Conservation (phyloP, 2,329 filamentous ascomycete species). For the Hypoxylon sp. region DNA sequence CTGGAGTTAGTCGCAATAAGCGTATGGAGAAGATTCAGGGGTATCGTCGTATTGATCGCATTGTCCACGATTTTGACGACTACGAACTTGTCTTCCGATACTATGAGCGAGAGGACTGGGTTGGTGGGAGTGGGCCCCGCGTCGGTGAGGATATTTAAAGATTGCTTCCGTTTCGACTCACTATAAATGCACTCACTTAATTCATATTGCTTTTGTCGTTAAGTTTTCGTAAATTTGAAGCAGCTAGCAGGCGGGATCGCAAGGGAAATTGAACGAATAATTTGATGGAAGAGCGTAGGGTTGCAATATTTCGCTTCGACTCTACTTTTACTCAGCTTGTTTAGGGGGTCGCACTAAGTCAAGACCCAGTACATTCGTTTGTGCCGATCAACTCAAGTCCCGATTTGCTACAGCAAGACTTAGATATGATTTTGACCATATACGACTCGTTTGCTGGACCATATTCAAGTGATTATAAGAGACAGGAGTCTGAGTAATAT, state of each 20-base stretch:
- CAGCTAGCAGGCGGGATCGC: conserved; percentile 21
- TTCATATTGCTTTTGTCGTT: conserved; percentile 10
- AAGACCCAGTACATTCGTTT: conserved; percentile 30
- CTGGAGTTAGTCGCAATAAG: conserved; percentile 57
- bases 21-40: conserved; percentile 84
- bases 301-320: conserved; percentile 20
- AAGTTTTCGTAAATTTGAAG: conserved; percentile 1
- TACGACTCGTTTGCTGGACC: background rate
- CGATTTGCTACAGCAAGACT: conserved; percentile 1
- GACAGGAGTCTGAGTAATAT: background rate
- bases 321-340: conserved; percentile 6
- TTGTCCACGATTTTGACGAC: conserved; percentile 96
- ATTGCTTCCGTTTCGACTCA: background rate
- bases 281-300: conserved; percentile 1
- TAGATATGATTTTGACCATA: background rate
- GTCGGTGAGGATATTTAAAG: conserved; percentile 65
- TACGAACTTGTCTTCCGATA: conserved; percentile 97
- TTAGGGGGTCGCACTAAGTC: conserved; percentile 3
- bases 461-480: background rate
- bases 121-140: conserved; percentile 64
- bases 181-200: background rate
- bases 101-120: conserved; percentile 90
- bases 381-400: conserved; percentile 17
- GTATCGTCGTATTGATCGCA: conserved; percentile 90
- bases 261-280: conserved; percentile 7